phyloP scores from a whole-genome alignment of 208 protist genomes.

The Strigomonas oncopelti region DNA sequence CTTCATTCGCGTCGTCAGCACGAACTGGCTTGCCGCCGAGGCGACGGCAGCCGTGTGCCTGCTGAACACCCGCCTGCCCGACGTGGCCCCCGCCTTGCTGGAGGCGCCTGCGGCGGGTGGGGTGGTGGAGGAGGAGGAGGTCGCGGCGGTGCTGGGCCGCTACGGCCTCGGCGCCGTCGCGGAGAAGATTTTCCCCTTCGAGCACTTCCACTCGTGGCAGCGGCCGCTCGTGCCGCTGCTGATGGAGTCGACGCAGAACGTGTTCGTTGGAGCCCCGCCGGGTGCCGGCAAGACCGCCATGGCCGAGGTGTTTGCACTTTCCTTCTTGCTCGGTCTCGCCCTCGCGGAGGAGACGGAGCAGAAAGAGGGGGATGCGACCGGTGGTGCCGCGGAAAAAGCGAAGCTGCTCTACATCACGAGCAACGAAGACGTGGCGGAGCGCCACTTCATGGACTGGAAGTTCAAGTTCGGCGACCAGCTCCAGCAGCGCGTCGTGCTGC shows the following conservation, averaged over 20 bases:
- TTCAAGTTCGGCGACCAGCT: constrained; percentile 79
- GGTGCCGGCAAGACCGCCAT: constrained; percentile 93
- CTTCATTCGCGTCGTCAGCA: constrained; percentile 86
- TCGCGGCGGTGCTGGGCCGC: constrained; percentile 62
- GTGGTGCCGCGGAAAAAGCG: background rate
- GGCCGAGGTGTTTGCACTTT: constrained; percentile 82
- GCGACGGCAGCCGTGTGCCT: constrained; percentile 85
- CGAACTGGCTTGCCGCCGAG: constrained; percentile 84
- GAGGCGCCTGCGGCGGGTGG: constrained; percentile 53
- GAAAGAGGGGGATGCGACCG: background rate
- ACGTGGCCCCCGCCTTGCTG: constrained; percentile 55
- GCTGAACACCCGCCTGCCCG: constrained; percentile 92
- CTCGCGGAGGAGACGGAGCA: constrained; percentile 24
- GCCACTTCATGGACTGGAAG: constrained; percentile 74
- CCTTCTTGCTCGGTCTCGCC: constrained; percentile 67
- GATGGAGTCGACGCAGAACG: constrained; percentile 92
- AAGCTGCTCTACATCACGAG: constrained; percentile 83
- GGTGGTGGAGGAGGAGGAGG: constrained; percentile 61
- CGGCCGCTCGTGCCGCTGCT: constrained; percentile 90
- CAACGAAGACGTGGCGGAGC: constrained; percentile 58
- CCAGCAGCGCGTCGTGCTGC: constrained; percentile 47
- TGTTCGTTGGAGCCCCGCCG: constrained; percentile 95
- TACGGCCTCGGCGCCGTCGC: constrained; percentile 79
- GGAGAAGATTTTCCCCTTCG: constrained; percentile 88
- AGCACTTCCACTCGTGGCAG: constrained; percentile 94